Evolutionary conservation across 768 basidiomycete genomes (phyloP).

Genomic region (Hysterangium stoloniferum): DNA sequence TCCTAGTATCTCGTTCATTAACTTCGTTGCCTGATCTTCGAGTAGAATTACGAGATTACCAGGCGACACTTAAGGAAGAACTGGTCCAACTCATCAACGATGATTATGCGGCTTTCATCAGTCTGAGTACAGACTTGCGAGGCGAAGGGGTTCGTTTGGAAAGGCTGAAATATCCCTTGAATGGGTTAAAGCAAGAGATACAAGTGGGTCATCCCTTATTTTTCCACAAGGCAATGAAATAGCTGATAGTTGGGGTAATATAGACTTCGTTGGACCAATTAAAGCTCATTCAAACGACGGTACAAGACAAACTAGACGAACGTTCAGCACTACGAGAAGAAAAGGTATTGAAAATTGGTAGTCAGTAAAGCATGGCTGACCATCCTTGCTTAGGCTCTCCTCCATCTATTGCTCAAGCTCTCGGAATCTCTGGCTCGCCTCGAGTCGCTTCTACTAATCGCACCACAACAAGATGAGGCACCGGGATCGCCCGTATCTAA

Average conservation of each 20-base stretch:
- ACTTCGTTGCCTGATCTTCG: constrained; percentile 85
- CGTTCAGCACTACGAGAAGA: constrained; percentile 76
- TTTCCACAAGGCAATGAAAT: constrained; percentile 7
- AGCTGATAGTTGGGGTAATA: constrained; percentile 8
- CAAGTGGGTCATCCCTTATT: constrained; percentile 39
- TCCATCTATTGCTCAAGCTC: constrained; percentile 84
- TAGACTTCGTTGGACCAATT: constrained; percentile 32
- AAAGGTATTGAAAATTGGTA: constrained; percentile 53
- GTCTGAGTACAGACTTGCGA: constrained; percentile 84
- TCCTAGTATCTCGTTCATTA: constrained; percentile 74
- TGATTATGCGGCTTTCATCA: constrained; percentile 97
- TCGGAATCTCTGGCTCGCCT: constrained; percentile 87
- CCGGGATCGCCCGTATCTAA: constrained; percentile 27
- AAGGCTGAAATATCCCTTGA: constrained; percentile 61
- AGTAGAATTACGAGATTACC: constrained; percentile 79
- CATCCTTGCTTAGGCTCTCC: constrained; percentile 48
- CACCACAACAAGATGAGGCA: constrained; percentile 38
- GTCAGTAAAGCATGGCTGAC: too few relatives aligned
- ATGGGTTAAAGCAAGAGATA: constrained; percentile 54
- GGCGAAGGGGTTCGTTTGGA: constrained; percentile 74
- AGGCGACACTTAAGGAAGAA: constrained; percentile 80
- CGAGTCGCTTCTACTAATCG: constrained; percentile 74
- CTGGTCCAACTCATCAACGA: constrained; percentile 94
- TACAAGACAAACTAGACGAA: constrained; percentile 70
- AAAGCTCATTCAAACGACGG: constrained; percentile 57